Evolutionary conservation across 805 yeast species (phyloP), one percentile per base, ranked within the genome.

Genomic region (Spathaspora passalidarum): DNA sequence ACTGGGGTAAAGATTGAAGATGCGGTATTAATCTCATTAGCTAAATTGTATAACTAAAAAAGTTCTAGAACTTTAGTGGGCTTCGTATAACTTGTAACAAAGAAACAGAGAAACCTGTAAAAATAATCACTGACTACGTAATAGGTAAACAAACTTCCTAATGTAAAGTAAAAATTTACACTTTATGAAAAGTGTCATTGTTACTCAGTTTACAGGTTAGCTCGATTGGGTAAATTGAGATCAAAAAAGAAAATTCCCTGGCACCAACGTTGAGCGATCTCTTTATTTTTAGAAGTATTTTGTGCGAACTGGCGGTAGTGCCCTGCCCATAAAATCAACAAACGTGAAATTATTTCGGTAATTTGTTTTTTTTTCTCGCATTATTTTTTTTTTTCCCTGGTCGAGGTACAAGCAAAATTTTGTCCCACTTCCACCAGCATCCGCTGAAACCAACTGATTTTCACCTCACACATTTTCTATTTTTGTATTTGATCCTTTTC

Each of bases 1-100:
- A 60, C 66, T 1, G 79, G 84, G 0, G 74, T 79, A 0, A 69
- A 86, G 48, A 72, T 84, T 1, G 96, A 88, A 56, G 96, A 89
- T 61, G 85, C 83, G 3, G 73, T 82, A 1, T 57, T 84, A 63
- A 79, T 86, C 8, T 76, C 83, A 0, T 61, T 85, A 39, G 62
- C 88, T 3, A 61, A 52, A 22, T 14, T 42, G 29, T 29, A 29
- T 29, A 29, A 13, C 14, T 36, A 25, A 18, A n/a, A 17, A 9
- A 13, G 36, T 26, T 20, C 29, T 23, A 39, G 21, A 21, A 32
- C 21, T 5, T n/a, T n/a, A n/a, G n/a, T n/a, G n/a, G n/a, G n/a
- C n/a, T n/a, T n/a, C n/a, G n/a, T n/a, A n/a, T 29, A 29, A 37
- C 22, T 3, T 19, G 39, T 40, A 39, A 21, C 14, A 8, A 36